phyloP scores from a whole-genome alignment of 2,329 filamentous ascomycete species.

The Septoria linicola region DNA sequence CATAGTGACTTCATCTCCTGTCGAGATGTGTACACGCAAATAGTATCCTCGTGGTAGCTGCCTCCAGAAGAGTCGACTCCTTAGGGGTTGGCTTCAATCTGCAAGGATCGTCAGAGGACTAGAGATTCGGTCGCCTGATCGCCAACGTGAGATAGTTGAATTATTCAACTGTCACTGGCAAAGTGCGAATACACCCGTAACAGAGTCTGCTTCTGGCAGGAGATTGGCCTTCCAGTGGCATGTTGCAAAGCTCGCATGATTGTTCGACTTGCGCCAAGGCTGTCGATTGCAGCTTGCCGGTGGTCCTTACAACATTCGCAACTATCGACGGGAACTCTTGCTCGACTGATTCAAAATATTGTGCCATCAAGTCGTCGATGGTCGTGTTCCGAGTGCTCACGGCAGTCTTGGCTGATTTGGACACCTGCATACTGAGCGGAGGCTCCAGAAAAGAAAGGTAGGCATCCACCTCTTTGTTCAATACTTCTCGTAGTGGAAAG shows the following conservation, averaged over 20 bases:
- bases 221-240: conserved; percentile 53
- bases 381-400: conserved; percentile 74
- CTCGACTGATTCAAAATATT: conserved; percentile 86
- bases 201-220: conserved; percentile 52
- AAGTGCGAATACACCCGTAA: conserved; percentile 62
- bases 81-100: too few species aligned
- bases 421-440: conserved; percentile 41
- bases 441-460: conserved; percentile 54
- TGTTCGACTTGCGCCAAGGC: conserved; percentile 35
- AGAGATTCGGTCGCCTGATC: too few species aligned
- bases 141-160: background rate
- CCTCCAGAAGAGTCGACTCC: too few species aligned
- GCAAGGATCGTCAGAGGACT: too few species aligned
- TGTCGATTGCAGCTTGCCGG: conserved; percentile 69
- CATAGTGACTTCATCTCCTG: too few species aligned
- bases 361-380: conserved; percentile 85
- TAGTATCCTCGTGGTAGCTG: too few species aligned
- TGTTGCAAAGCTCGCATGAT: conserved; percentile 67
- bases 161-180: conserved; percentile 19
- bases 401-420: conserved; percentile 36
- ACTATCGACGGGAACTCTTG: conserved; percentile 86
- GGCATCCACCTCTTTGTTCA: conserved; percentile 72
- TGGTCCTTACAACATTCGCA: conserved; percentile 89
- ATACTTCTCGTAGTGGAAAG: conserved; percentile 80
- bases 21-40: too few species aligned